phyloP scores from a whole-genome alignment of 768 basidiomycete species.

The Trametes cingulata region DNA sequence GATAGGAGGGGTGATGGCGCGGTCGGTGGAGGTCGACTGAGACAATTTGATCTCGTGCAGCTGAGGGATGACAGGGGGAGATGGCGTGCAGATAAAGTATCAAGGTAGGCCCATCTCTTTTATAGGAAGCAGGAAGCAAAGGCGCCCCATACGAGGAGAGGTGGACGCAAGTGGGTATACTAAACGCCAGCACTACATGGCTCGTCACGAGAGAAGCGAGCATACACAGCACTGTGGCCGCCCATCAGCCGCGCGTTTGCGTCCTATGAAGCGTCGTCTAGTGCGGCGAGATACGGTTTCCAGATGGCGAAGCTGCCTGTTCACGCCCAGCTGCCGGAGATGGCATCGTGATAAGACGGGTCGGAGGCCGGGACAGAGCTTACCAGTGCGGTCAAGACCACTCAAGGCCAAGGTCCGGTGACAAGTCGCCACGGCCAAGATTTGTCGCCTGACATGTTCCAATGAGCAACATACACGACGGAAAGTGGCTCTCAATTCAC shows the following conservation, averaged over 20 bases:
- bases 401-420: conserved; percentile 12
- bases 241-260: conserved; percentile 2
- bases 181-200: conserved; percentile 5
- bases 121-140: conserved; percentile 3
- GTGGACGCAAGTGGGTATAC: conserved; percentile 15
- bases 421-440: conserved; percentile 5
- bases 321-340: conserved; percentile 11
- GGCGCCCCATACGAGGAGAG: conserved; percentile 5
- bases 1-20: conserved; percentile 64
- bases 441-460: conserved; percentile 13
- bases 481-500: neutral
- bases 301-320: conserved; percentile 9
- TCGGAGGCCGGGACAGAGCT: conserved; percentile 13
- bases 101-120: conserved; percentile 6
- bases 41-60: neutral
- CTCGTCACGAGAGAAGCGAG: conserved; percentile 16
- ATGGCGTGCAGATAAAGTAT: conserved; percentile 4
- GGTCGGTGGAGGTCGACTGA: conserved; percentile 33
- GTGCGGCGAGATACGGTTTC: conserved; percentile 19
- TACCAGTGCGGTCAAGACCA: conserved; percentile 7
- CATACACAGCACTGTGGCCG: conserved; percentile 6
- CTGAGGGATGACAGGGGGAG: conserved; percentile 6
- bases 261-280: neutral
- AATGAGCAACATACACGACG: neutral
- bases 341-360: conserved; percentile 19